Evolutionary conservation across 257 asterid genomes (phyloP).

Genomic region (Plectranthus barbatus): DNA sequence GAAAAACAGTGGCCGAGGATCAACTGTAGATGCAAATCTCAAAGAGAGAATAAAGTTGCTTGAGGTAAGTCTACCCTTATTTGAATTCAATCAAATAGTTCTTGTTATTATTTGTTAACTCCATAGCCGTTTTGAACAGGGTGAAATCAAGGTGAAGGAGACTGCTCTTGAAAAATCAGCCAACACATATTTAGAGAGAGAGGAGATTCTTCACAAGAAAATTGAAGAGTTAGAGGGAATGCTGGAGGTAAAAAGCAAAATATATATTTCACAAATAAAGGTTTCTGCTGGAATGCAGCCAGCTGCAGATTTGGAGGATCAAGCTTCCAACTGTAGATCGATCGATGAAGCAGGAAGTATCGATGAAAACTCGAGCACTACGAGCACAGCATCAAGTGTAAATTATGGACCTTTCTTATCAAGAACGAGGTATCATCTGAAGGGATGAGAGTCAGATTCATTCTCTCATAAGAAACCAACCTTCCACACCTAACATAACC

Average conservation of each 20-base stretch:
- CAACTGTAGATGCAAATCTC: conserved; percentile 54
- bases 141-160: conserved; percentile 59
- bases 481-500: not conserved
- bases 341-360: not conserved
- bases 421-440: conserved; percentile 7
- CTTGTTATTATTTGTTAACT: not conserved
- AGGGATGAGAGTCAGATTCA: not conserved
- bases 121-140: conserved; percentile 25
- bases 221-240: conserved; percentile 54
- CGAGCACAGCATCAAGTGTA: not conserved
- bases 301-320: conserved; percentile 11
- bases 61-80: conserved; percentile 23
- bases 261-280: not conserved
- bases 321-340: not conserved
- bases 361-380: not conserved
- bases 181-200: conserved; percentile 50
- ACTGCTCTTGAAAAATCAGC: conserved; percentile 47
- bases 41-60: no score
- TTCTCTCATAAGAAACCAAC: not conserved
- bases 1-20: conserved; percentile 31
- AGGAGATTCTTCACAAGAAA: conserved; percentile 48
- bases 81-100: not conserved
- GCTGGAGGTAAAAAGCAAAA: no score
- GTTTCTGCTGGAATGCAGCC: conserved; percentile 23
- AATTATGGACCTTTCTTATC: not conserved